Evolutionary conservation across 148 eudicot species (phyloP), one percentile per base, ranked within the genome.

Genomic region (Cornus suecica): DNA sequence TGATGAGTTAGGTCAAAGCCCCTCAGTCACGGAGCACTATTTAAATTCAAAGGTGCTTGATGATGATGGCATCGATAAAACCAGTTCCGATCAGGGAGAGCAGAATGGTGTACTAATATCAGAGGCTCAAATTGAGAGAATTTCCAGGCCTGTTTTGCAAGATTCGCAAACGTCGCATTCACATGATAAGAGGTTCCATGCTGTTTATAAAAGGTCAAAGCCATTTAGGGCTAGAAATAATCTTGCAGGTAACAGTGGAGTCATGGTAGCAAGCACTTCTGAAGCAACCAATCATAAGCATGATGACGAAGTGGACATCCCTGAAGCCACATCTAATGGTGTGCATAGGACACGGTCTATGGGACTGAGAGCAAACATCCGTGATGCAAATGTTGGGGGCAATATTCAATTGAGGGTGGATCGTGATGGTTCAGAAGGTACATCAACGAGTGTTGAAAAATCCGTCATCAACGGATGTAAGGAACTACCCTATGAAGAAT

Each of bases 161-260:
- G 86, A 85, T 62, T 74, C 84, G 45, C 64, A 58, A 70, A 80
- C 74, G 71, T 75, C 76, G 62, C 83, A 74, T 73, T 81, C 85
- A 70, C 87, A 74, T 66, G 89, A 91, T 79, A 89, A 83, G 78
- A 94, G 86, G 97, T 92, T 80, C 74, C 84, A 81, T 79, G 90
- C 90, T 81, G 99, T 95, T 71, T 95, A 95, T 84, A 91, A 90
- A 87, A 86, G 99, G 87, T 86, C 87, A 70, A 95, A 87, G 88
- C 81, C 91, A 45, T 77, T 80, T 56, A 87, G 83, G 72, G 65
- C 67, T 73, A 88, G 85, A 82, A 78, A 79, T 52, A 78, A 79
- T 73, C 77, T 82, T 68, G 87, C 82, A 61, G 81, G 80, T 67
- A 81, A 82, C 23, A 82, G 76, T 76, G 84, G 72, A 23, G 80